Conservation (phyloP, 1,284 basidiomycete species). For the Trichosporon ovoides region DNA sequence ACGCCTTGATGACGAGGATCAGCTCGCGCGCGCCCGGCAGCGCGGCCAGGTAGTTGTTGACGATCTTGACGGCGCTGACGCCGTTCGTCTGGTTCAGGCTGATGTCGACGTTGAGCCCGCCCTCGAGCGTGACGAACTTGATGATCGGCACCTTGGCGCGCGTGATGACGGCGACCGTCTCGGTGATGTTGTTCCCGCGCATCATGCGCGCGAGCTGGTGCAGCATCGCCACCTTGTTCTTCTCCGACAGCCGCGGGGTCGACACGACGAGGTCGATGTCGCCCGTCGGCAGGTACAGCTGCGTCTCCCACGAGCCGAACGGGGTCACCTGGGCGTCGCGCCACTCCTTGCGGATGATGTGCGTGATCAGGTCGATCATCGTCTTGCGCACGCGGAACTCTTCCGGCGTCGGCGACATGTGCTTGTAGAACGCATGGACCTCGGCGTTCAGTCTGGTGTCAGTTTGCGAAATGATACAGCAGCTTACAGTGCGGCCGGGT, state of each 20-base stretch:
- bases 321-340: constrained; percentile 75
- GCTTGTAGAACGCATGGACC: constrained; percentile 74
- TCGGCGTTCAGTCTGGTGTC: constrained; percentile 68
- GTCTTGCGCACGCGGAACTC: constrained; percentile 81
- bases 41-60: constrained; percentile 71
- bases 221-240: constrained; percentile 45
- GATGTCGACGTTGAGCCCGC: constrained; percentile 73
- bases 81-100: constrained; percentile 86
- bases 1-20: constrained; percentile 81
- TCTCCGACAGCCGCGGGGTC: constrained; percentile 39
- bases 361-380: constrained; percentile 68
- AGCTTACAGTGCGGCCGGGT: constrained; percentile 72
- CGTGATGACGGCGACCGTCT: constrained; percentile 71
- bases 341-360: constrained; percentile 62
- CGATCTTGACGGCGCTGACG: constrained; percentile 69
- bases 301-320: constrained; percentile 92
- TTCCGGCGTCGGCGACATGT: constrained; percentile 76
- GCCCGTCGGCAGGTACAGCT: constrained; percentile 86
- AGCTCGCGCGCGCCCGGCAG: constrained; percentile 72
- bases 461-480: constrained; percentile 4
- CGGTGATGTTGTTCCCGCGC: constrained; percentile 52
- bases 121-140: constrained; percentile 77
- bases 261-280: constrained; percentile 58
- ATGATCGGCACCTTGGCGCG: constrained; percentile 89
- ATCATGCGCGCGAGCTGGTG: constrained; percentile 49